Evolutionary conservation across 331 rosid genomes (phyloP), one percentile per base, ranked within the genome.

Genomic region (Ulmus americana): DNA sequence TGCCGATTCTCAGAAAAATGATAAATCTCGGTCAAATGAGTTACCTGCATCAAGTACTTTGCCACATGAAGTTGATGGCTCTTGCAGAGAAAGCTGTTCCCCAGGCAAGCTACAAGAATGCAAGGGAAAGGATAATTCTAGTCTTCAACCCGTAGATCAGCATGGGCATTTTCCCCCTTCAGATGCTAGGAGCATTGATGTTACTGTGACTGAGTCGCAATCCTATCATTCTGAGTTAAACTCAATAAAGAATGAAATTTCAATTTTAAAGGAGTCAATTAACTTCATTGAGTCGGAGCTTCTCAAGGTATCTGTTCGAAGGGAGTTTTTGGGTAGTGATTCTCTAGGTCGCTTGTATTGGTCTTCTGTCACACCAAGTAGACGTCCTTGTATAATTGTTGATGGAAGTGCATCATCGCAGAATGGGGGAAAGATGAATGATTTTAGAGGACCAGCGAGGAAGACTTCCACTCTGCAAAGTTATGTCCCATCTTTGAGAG

Each of bases 241-340:
- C 63, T 76, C 82, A 28, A 45, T 89, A 39, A 94, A 73, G 77
- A 85, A 56, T 66, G 88, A 90, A 57, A 70, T 85, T 46, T 73
- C 81, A n/a, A 69, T 64, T 28, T 76, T 87, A 70, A 85, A 85
- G 59, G 95, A 87, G 46, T 85, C 95, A 66, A 81, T 94, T 28
- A 60, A 82, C 28, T 51, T 71, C 61, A 51, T 64, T 55, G 91
- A 80, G 77, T 81, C 72, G 41, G 91, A 85, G 79, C 86, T 90
- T 42, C 66, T 72, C 46, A 94, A 75, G 88, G 75, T 87, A 15
- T 85, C 90, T 59, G 79, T 82, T 53, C 87, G 97, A 41, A 84
- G 88, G 77, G 97, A 94, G 67, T 85, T 82, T 74, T 56, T 94
- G 80, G 99, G 99, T 22, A 72, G 51, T 57, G 99, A 94, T 77